These are phyloP conservation scores for Andrographis paniculata DNA, from an alignment of 305 asterid genomes.

Conservation along the genomic window DNA sequence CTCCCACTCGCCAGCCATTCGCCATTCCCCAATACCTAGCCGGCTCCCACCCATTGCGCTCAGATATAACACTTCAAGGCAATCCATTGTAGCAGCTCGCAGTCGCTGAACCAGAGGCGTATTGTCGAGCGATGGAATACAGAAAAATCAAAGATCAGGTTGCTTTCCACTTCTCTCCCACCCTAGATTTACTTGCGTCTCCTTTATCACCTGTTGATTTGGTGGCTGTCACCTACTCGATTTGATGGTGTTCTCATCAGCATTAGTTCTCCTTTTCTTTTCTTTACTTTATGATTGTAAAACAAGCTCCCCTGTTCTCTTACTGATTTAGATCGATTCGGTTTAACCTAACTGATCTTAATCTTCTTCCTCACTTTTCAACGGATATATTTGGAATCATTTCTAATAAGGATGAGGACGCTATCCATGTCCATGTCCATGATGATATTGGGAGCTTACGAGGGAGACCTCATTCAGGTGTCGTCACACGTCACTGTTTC, in stretches of 20 bases:
- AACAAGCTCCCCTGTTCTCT: neutral
- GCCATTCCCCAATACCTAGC: no score
- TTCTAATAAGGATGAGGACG: conserved; percentile 47
- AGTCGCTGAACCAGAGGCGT: no score
- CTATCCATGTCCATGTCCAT: conserved; percentile 25
- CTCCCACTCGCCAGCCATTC: no score
- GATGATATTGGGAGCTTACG: conserved; percentile 54
- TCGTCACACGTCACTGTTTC: conserved; percentile 4
- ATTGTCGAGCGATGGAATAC: conserved; percentile 55
- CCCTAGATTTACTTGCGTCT: neutral
- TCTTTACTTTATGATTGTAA: no score
- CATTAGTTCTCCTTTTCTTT: neutral
- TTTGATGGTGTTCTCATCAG: conserved; percentile 6
- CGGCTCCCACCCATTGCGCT: no score
- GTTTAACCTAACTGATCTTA: conserved; percentile 1
- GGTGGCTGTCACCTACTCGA: conserved; percentile 1
- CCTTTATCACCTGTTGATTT: conserved; percentile 6
- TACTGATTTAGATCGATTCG: neutral
- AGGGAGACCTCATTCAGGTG: conserved; percentile 58
- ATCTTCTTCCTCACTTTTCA: conserved; percentile 11
- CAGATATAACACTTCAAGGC: no score
- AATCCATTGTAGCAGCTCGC: no score
- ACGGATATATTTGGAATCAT: conserved; percentile 12
- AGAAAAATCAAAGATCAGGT: conserved; percentile 76
- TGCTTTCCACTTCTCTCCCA: conserved; percentile 3